Conservation (phyloP, 2,329 filamentous ascomycete genomes). For the Xylariomycetidae sp. region DNA sequence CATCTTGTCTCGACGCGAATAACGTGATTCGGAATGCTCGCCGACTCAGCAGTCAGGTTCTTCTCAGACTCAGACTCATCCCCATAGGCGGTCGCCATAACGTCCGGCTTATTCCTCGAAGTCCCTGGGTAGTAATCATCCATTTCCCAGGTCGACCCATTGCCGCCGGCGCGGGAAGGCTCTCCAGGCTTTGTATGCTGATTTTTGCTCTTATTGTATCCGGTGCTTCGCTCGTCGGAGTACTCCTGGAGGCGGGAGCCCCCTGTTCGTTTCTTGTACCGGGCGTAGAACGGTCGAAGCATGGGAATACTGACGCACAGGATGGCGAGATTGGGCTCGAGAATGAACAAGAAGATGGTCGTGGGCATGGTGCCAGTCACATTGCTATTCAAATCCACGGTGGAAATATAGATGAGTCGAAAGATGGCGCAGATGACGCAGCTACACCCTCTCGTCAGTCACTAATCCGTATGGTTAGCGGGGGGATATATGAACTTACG, state of each 20-base stretch:
- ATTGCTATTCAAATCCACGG: conserved; percentile 30
- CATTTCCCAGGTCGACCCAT: conserved; percentile 18
- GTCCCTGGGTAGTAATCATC: conserved; percentile 11
- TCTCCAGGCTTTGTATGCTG: conserved; percentile 5
- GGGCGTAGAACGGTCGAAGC: conserved; percentile 16
- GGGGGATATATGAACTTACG: conserved; percentile 21
- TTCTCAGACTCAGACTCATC: conserved; percentile 21
- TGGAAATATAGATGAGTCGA: conserved; percentile 33
- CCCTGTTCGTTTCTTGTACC: conserved; percentile 25
- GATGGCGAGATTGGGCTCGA: conserved; percentile 11
- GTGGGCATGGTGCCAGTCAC: conserved; percentile 36
- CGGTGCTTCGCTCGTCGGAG: conserved; percentile 10
- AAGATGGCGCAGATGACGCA: conserved; percentile 34
- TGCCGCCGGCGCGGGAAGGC: too few relatives aligned
- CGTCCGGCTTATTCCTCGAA: conserved; percentile 5
- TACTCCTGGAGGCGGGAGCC: conserved; percentile 25
- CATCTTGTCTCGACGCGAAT: conserved; percentile 17
- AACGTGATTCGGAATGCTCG: conserved; percentile 2
- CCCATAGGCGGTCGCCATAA: conserved; percentile 7
- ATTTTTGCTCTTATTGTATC: conserved; percentile 7
- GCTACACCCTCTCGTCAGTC: conserved; percentile 16
- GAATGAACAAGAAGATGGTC: conserved; percentile 32
- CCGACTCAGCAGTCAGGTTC: conserved; percentile 7
- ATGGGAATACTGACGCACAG: conserved; percentile 5
- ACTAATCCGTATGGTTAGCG: neutral